These are phyloP conservation scores for Dryas octopetala DNA, from an alignment of 306 rosid species.

Conservation along the genomic window DNA sequence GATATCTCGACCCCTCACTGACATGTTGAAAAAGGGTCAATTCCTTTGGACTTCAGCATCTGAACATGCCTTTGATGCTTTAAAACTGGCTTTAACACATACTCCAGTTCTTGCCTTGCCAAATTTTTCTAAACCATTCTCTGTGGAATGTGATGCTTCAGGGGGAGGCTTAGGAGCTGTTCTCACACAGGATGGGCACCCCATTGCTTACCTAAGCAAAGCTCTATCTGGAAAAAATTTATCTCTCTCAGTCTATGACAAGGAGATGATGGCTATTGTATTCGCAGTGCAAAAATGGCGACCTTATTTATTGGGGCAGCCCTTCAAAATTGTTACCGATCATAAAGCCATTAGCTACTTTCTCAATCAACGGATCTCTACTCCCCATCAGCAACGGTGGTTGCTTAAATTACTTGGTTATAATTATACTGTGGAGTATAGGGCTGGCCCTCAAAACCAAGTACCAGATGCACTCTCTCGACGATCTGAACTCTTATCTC, in stretches of 20 bases:
- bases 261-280: not conserved
- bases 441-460: no score
- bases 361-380: not conserved
- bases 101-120: not conserved
- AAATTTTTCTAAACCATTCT: not conserved
- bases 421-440: no score
- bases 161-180: not conserved
- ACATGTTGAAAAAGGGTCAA: not conserved
- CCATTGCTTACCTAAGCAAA: not conserved
- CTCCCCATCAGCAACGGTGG: not conserved
- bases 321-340: not conserved
- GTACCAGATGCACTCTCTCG: no score
- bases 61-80: no score
- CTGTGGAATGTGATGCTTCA: not conserved
- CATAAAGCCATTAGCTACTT: not conserved
- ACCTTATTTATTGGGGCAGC: not conserved
- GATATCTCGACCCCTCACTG: not conserved
- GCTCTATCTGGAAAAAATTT: not conserved
- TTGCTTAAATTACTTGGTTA: not conserved
- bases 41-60: not conserved
- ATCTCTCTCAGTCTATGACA: not conserved
- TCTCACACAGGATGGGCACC: not conserved
- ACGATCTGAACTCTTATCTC: no score
- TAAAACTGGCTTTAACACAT: not conserved
- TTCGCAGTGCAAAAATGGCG: not conserved